Evolutionary conservation across 208 protist species (phyloP), one percentile per base, ranked within the genome.

Genomic region (Zelonia costaricensis): DNA sequence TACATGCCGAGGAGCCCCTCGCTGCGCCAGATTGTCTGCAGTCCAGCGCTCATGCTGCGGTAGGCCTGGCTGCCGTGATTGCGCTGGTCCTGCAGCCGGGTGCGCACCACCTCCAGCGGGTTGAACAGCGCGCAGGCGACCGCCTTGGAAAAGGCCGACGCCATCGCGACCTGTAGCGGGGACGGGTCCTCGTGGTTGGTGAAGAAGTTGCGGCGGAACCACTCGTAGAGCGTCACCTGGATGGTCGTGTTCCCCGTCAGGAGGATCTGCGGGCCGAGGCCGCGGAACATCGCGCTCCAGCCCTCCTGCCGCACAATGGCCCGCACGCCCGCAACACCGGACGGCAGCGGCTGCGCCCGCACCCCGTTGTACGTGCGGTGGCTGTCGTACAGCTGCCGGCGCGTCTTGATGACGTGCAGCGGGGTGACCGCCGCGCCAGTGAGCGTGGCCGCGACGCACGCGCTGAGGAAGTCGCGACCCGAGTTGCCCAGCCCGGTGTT

Each of bases 141-240:
- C 1, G 85, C 85, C 68, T 91, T 94, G 9, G 88, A 82, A 18
- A 91, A 20, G 13, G 63, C 84, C 1, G 85, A 91, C 10, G 81
- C 85, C 35, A 88, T 0, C 7, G 80, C 82, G 13, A 94, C 81
- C 48, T 91, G 64, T 42, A 81, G 42, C 55, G 74, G 53, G 16
- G 81, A 78, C 4, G 88, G 84, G 58, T 92, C 59, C n/a, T 80
- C 69, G 51, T 69, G 54, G 48, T 89, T 69, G 12, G 63, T 76
- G 57, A 91, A 92, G 39, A 54, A 59, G 56, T 84, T 66, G 10
- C 85, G 82, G 30, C 79, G 75, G 20, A 94, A 78, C 61, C 68
- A 84, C 68, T 94, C 88, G 57, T 94, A 94, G 23, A 94, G 23
- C 20, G 85, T 89, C 27, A 94, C 81, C 61, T 94, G 88, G 36